These are phyloP conservation scores for Tillandsia leiboldiana DNA, from an alignment of 176 grass and related monocot genomes.

Conservation along the genomic window DNA sequence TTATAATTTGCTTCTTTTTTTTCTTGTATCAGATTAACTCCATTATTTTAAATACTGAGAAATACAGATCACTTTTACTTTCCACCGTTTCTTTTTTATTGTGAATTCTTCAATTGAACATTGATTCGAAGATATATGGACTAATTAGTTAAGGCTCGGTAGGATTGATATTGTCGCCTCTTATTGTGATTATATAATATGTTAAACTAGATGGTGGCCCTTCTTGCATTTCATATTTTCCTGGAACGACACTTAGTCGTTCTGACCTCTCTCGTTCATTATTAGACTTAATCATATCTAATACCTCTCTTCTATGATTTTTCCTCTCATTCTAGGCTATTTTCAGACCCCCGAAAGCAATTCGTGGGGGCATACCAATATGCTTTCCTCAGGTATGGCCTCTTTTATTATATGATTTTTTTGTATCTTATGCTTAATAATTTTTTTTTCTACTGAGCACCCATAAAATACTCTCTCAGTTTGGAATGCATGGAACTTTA, in stretches of 20 bases:
- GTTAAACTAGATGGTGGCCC: too few relatives aligned
- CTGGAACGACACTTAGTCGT: not conserved
- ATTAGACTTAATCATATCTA: not conserved
- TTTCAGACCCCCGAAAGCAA: slow-evolving; percentile 38
- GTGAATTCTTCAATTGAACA: too few relatives aligned
- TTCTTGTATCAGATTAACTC: too few relatives aligned
- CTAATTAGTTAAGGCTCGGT: too few relatives aligned
- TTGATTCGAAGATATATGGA: too few relatives aligned
- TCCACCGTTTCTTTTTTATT: too few relatives aligned
- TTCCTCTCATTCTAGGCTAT: slow-evolving; percentile 25
- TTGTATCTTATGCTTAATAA: not conserved
- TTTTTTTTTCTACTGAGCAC: slow-evolving; percentile 1
- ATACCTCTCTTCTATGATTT: not conserved
- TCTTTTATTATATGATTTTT: slow-evolving; percentile 9
- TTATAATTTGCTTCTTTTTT: too few relatives aligned
- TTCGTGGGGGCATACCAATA: slow-evolving; percentile 43
- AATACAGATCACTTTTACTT: too few relatives aligned
- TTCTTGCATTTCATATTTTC: too few relatives aligned
- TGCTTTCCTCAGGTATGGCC: slow-evolving; percentile 46
- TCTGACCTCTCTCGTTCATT: not conserved
- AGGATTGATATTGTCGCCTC: too few relatives aligned
- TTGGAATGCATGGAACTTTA: slow-evolving; percentile 55
- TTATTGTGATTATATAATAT: too few relatives aligned
- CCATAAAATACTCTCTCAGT: slow-evolving; percentile 36
- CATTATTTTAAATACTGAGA: too few relatives aligned